Percentiles rank a stretch among this genome's conserved stretches.
phyloP scores from a whole-genome alignment of 176 grass and related monocot species.

The Tuctoria greenei region DNA sequence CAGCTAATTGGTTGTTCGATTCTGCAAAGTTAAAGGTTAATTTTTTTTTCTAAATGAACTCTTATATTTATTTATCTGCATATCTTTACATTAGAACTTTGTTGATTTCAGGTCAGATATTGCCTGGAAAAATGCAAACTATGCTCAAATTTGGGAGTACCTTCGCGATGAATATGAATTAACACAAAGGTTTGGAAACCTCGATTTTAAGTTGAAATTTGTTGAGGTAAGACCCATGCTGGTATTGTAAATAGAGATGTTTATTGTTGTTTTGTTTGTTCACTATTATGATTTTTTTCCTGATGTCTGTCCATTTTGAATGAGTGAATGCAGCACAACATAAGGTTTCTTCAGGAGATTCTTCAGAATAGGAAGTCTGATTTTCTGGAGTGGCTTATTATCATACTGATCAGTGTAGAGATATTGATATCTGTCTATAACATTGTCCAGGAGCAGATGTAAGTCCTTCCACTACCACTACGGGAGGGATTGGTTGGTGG shows the following conservation, averaged over 20 bases:
- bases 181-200: conserved; percentile 87
- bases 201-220: conserved; percentile 97
- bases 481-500: neutral
- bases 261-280: neutral
- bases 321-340: conserved; percentile 67
- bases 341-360: conserved; percentile 90
- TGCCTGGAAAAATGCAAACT: conserved; percentile 98
- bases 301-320: neutral
- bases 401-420: conserved; percentile 84
- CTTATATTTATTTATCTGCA: neutral
- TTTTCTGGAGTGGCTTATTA: conserved; percentile 93
- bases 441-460: conserved; percentile 79
- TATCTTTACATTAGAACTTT: conserved; percentile 9
- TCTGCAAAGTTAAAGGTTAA: no score
- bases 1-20: neutral
- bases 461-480: neutral
- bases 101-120: conserved; percentile 86
- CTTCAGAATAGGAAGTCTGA: conserved; percentile 89
- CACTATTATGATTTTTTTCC: neutral
- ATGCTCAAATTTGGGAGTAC: conserved; percentile 98
- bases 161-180: conserved; percentile 91
- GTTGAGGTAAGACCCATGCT: conserved; percentile 60
- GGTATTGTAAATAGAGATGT: neutral
- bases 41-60: no score
- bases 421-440: conserved; percentile 93